Conservation (phyloP, 768 basidiomycete species). For the Mycena haematopus region DNA sequence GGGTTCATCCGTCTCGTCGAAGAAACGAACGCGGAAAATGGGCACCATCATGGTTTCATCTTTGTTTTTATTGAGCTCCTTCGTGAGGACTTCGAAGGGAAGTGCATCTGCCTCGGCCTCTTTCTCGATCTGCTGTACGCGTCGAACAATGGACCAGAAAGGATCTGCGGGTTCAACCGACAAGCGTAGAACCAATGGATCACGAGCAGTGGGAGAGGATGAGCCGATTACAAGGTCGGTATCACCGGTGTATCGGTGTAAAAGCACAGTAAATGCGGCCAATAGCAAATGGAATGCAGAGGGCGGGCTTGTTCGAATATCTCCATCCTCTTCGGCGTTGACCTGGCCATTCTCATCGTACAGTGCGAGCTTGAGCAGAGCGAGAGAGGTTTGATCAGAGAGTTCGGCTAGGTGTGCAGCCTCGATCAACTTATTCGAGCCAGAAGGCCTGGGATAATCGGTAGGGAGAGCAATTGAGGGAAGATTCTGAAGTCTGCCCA, state of each 20-base stretch:
- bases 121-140: slow-evolving; percentile 82
- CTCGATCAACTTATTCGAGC: slow-evolving; percentile 80
- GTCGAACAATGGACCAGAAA: slow-evolving; percentile 87
- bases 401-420: slow-evolving; percentile 77
- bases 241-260: slow-evolving; percentile 96
- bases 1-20: slow-evolving; percentile 85
- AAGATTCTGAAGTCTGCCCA: slow-evolving; percentile 74
- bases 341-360: slow-evolving; percentile 62
- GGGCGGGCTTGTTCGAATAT: slow-evolving; percentile 51
- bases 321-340: slow-evolving; percentile 55
- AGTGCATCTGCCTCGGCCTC: slow-evolving; percentile 84
- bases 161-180: slow-evolving; percentile 85
- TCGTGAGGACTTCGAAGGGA: slow-evolving; percentile 79
- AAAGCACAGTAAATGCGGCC: slow-evolving; percentile 88
- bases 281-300: slow-evolving; percentile 92
- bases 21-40: slow-evolving; percentile 95
- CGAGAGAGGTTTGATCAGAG: slow-evolving; percentile 74
- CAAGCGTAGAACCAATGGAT: slow-evolving; percentile 85
- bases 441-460: slow-evolving; percentile 89
- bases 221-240: slow-evolving; percentile 92
- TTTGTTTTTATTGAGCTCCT: slow-evolving; percentile 69
- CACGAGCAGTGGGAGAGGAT: slow-evolving; percentile 74
- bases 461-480: slow-evolving; percentile 94
- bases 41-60: slow-evolving; percentile 67
- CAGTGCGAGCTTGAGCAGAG: slow-evolving; percentile 82